Conservation (phyloP, 2,329 filamentous ascomycete species). For the Bretziella fagacearum region DNA sequence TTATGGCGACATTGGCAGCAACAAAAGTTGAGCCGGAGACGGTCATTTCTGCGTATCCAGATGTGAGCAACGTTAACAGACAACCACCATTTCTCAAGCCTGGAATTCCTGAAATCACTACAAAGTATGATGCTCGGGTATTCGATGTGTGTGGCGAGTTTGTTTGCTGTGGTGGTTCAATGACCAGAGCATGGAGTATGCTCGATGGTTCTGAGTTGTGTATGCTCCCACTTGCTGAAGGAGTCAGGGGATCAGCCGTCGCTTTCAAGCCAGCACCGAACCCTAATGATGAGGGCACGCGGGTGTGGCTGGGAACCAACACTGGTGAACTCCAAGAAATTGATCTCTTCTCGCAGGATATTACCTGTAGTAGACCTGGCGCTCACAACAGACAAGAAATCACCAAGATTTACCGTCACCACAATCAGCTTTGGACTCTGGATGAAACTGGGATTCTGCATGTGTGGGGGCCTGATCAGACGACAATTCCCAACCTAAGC, state of each 20-base stretch:
- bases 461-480: conserved; percentile 65
- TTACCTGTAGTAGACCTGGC: conserved; percentile 49
- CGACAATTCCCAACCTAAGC: conserved; percentile 56
- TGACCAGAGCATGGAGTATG: conserved; percentile 80
- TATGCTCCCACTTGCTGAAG: conserved; percentile 70
- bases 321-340: conserved; percentile 78
- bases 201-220: conserved; percentile 65
- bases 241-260: conserved; percentile 62
- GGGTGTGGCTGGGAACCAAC: conserved; percentile 81
- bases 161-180: conserved; percentile 69
- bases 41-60: conserved; percentile 53
- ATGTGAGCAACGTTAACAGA: conserved; percentile 69
- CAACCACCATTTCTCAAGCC: conserved; percentile 59
- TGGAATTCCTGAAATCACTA: conserved; percentile 58
- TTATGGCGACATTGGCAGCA: conserved; percentile 6
- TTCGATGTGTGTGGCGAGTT: conserved; percentile 80
- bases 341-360: conserved; percentile 56
- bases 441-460: conserved; percentile 77
- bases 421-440: conserved; percentile 82
- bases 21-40: conserved; percentile 29
- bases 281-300: conserved; percentile 62
- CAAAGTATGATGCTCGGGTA: conserved; percentile 71
- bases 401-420: conserved; percentile 69
- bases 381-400: conserved; percentile 69
- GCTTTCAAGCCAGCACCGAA: conserved; percentile 69